Conservation (phyloP, 352 stramenopile species). For the Globisporangium recalcitrans region DNA sequence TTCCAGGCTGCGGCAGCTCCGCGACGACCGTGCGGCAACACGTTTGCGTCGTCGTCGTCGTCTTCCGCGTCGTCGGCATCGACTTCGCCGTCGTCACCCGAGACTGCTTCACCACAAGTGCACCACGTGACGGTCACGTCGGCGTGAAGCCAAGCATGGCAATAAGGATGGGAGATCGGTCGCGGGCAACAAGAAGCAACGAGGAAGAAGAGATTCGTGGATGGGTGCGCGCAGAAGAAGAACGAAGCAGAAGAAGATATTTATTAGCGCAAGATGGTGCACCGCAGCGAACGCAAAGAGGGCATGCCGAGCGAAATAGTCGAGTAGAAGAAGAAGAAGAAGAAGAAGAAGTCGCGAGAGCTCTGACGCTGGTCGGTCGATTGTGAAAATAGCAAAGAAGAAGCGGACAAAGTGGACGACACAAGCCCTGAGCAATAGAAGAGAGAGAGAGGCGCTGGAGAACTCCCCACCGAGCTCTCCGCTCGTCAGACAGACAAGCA, state of each 20-base stretch:
- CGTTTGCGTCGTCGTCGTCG: conserved; percentile 39
- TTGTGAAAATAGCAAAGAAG: conserved; percentile 3
- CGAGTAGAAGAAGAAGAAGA: not conserved
- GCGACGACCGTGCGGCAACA: conserved; percentile 44
- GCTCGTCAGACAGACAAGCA: not conserved
- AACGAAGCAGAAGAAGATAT: conserved; percentile 17
- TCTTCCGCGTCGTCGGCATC: conserved; percentile 30
- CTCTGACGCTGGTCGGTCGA: not conserved
- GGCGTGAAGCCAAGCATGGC: conserved; percentile 25
- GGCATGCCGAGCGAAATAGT: not conserved
- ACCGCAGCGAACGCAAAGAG: conserved; percentile 1
- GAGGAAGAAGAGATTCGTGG: not conserved
- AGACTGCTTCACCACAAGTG: conserved; percentile 42
- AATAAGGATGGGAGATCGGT: not conserved
- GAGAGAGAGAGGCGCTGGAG: not conserved
- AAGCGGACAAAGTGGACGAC: not conserved
- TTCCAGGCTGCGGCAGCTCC: conserved; percentile 25
- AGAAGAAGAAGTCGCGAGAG: not conserved
- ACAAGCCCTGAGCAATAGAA: not conserved
- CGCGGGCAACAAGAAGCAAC: not conserved
- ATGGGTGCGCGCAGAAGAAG: not conserved
- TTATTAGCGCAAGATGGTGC: conserved; percentile 28
- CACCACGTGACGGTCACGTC: conserved; percentile 71
- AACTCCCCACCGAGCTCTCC: not conserved
- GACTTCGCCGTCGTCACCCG: conserved; percentile 38